Conservation (phyloP, 495 filamentous ascomycete species). For the Trichoderma erinaceum region DNA sequence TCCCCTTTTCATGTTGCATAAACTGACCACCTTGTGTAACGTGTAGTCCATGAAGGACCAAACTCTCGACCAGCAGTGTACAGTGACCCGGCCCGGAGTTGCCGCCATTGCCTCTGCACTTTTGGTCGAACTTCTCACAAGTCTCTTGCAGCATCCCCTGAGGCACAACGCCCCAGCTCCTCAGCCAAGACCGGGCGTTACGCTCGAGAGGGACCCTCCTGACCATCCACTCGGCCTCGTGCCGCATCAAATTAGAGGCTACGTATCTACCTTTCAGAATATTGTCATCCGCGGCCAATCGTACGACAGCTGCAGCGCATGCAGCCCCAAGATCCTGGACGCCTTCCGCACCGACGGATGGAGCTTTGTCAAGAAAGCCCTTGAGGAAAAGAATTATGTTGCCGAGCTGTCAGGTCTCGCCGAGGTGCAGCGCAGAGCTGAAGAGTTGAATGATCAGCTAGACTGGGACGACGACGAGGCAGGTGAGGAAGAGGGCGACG, state of each 20-base stretch:
- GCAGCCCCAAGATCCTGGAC: slow-evolving; percentile 66
- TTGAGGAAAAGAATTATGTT: slow-evolving; percentile 80
- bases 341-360: slow-evolving; percentile 71
- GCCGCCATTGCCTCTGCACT: slow-evolving; percentile 87
- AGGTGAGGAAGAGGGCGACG: slow-evolving; percentile 38
- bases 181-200: slow-evolving; percentile 23
- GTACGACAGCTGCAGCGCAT: slow-evolving; percentile 90
- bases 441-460: slow-evolving; percentile 41
- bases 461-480: slow-evolving; percentile 45
- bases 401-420: slow-evolving; percentile 86
- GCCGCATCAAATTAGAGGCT: slow-evolving; percentile 90
- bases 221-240: slow-evolving; percentile 79
- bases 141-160: slow-evolving; percentile 75
- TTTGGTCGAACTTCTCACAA: slow-evolving; percentile 85
- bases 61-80: slow-evolving; percentile 96
- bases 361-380: slow-evolving; percentile 80
- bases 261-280: slow-evolving; percentile 79
- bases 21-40: neutral
- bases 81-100: slow-evolving; percentile 88
- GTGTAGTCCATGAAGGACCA: slow-evolving; percentile 79
- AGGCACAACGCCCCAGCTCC: slow-evolving; percentile 55
- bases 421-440: slow-evolving; percentile 81
- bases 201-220: slow-evolving; percentile 48
- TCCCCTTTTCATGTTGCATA: slow-evolving; percentile 4
- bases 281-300: slow-evolving; percentile 72